Evolutionary conservation across 163 green algal species (phyloP), one percentile per base, ranked within the genome.

Genomic region (Chlorella variabilis): DNA sequence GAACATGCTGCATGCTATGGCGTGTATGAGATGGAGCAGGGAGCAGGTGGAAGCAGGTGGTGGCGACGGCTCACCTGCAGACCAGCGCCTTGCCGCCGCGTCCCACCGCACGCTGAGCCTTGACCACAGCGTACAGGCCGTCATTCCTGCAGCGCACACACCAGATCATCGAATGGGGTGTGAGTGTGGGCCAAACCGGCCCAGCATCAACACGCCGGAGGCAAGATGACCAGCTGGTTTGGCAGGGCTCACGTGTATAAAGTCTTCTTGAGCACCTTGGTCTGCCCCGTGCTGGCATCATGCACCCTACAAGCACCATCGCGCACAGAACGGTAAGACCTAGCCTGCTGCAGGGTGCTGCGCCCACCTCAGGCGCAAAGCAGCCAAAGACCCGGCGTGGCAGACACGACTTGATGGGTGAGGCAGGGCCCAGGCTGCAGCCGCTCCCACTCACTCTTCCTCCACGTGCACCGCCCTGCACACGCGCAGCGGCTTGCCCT

Each of bases 401-500:
- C n/a, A n/a, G n/a, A n/a, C n/a, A n/a, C n/a, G n/a, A n/a, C n/a
- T n/a, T n/a, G n/a, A n/a, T n/a, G n/a, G n/a, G n/a, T n/a, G n/a
- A n/a, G n/a, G n/a, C n/a, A n/a, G n/a, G n/a, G n/a, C n/a, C n/a
- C n/a, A n/a, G n/a, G n/a, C n/a, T n/a, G n/a, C n/a, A n/a, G n/a
- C n/a, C n/a, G n/a, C n/a, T 63, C 18, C 39, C 4, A 39, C 45
- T 65, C 63, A 83, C 78, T 70, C 61, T 25, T 27, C 41, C 11
- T 63, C 45, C 25, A 34, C 33, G 6, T 68, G 5, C 7, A 51
- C 7, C 0, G 38, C 51, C 17, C 75, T 38, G 21, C 11, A 34
- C 59, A 86, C 75, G 9, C 82, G 71, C 48, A 86, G 36, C 20
- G 82, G 82, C 82, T 73, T 63, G n/a, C 76, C 51, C 61, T 79